These are phyloP conservation scores for Aspergillus cristatus DNA, from an alignment of 495 filamentous ascomycete species.

Conservation along the genomic window DNA sequence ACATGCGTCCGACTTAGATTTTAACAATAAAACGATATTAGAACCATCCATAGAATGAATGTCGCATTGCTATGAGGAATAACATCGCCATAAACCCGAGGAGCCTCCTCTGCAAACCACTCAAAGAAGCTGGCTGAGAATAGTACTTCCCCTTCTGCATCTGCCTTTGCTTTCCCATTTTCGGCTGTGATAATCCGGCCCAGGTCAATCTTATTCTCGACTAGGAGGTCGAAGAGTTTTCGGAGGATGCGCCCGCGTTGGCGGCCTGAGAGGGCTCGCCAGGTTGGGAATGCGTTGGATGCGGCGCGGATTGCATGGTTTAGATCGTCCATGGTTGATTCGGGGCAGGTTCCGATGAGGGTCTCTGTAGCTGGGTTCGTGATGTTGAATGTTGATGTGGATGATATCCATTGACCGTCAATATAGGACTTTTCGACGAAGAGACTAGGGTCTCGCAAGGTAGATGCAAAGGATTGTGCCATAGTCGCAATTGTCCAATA, in stretches of 20 bases:
- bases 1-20: conserved; percentile 13
- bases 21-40: too few relatives aligned
- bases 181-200: conserved; percentile 55
- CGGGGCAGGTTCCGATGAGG: conserved; percentile 61
- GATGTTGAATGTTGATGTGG: conserved; percentile 53
- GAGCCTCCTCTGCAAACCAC: conserved; percentile 75
- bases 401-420: conserved; percentile 56
- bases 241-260: conserved; percentile 49
- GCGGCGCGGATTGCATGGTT: conserved; percentile 56
- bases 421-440: conserved; percentile 63
- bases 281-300: conserved; percentile 56
- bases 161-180: conserved; percentile 66
- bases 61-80: conserved; percentile 40
- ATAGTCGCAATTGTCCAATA: too few relatives aligned
- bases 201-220: conserved; percentile 67
- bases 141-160: conserved; percentile 63
- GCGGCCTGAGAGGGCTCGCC: conserved; percentile 56
- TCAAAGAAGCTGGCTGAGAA: conserved; percentile 74
- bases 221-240: conserved; percentile 46
- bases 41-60: too few relatives aligned
- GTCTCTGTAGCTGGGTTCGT: conserved; percentile 63
- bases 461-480: conserved; percentile 1
- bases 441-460: too few relatives aligned
- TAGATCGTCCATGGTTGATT: conserved; percentile 37
- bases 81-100: conserved; percentile 60